Evolutionary conservation across 1,284 basidiomycete genomes (phyloP), one percentile per base, ranked within the genome.

Genomic region (Sanghuangporus baumii): DNA sequence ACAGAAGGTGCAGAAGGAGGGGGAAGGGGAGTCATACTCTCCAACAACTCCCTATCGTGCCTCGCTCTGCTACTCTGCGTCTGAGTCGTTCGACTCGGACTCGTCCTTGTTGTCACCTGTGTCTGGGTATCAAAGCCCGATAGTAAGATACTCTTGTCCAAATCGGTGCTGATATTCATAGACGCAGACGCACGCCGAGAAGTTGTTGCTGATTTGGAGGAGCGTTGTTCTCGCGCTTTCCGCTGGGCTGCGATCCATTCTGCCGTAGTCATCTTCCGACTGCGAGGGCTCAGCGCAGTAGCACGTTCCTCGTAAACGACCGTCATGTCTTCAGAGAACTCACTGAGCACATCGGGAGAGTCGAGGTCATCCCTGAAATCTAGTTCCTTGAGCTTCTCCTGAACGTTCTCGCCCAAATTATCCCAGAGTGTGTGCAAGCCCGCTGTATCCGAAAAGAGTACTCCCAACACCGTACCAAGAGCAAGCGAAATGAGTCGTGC

Each of bases 401-500:
- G 23, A 1, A 43, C 34, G 26, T 31, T 56, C 6, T 56, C 37
- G 12, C 86, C 85, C 31, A 78, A 75, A 61, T 88, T 86, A 46
- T 76, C 74, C 80, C 81, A 87, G 43, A 89, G 68, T 50, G 76
- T 78, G 5, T 86, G 83, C 2, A 81, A 76, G 54, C 89, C 76
- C 18, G 55, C 55, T 18, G 59, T 60, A 68, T 89, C 88, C 34
- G 88, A 81, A 46, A 89, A 74, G 55, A 89, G 76, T 74, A 88
- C 80, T 26, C 87, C 86, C 64, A 89, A 72, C 31, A 80, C 78
- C 0, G 86, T 83, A 85, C 88, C 90, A 7, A 89, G 76, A 37
- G 84, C 66, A 31, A 86, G 81, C 36, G 89, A 76, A 41, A 83
- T 73, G 56, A 87, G 74, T 37, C 85, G 75, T 36, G 76, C 74